Conservation (phyloP, 2,329 filamentous ascomycete genomes). For the Sarocladium strictum region DNA sequence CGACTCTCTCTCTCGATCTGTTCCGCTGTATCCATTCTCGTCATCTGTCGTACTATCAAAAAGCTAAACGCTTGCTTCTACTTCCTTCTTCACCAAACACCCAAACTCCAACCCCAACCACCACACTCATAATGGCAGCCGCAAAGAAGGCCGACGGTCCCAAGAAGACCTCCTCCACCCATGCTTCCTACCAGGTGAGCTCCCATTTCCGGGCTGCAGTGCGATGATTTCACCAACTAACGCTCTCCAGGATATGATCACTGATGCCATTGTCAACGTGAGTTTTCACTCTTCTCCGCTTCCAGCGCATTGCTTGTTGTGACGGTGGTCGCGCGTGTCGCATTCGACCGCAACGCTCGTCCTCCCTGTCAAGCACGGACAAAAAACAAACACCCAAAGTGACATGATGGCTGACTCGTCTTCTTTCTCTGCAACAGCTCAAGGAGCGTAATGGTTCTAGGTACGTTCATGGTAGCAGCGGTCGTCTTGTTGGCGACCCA, state of each 20-base stretch:
- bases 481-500: not conserved
- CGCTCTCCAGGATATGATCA: conserved; percentile 52
- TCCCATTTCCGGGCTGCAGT: not conserved
- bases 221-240: not conserved
- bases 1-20: conserved; percentile 28
- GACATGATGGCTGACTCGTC: conserved; percentile 9
- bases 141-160: conserved; percentile 45
- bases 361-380: conserved; percentile 10
- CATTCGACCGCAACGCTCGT: conserved; percentile 24
- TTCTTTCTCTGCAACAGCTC: conserved; percentile 35
- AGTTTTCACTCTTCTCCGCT: conserved; percentile 26
- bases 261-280: conserved; percentile 56
- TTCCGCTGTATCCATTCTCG: conserved; percentile 20
- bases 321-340: conserved; percentile 20
- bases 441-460: conserved; percentile 56
- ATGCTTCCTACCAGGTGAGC: conserved; percentile 56
- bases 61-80: too few species aligned
- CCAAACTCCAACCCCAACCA: conserved; percentile 18
- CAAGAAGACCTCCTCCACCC: conserved; percentile 43
- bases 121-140: conserved; percentile 35
- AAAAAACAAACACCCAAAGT: not conserved
- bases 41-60: conserved; percentile 18
- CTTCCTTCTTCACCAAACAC: too few species aligned
- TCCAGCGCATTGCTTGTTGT: not conserved
- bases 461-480: conserved; percentile 16